phyloP scores from a whole-genome alignment of 1,139 yeast genomes.

The Citeromyces hawaiiensis region DNA sequence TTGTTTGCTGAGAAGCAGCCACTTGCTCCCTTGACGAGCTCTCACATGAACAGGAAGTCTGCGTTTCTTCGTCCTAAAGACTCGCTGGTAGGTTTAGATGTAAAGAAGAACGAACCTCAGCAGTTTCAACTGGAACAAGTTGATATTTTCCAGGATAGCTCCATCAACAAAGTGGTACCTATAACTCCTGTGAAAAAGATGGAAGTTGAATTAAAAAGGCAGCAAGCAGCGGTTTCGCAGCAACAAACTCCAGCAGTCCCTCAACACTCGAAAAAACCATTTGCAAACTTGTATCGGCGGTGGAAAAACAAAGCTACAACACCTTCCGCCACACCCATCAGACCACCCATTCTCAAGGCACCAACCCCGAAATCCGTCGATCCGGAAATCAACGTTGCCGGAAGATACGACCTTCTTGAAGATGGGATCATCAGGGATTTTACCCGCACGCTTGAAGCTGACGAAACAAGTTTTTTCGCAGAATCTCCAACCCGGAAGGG shows the following conservation, averaged over 20 bases:
- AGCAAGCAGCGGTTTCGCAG: neutral
- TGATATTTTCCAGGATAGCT: slow-evolving; percentile 33
- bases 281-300: slow-evolving; percentile 1
- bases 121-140: slow-evolving; percentile 18
- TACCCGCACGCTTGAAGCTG: neutral
- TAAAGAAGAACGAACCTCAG: neutral
- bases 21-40: slow-evolving; percentile 4
- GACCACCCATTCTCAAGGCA: neutral
- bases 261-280: neutral
- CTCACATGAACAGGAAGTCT: slow-evolving; percentile 1
- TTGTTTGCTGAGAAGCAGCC: slow-evolving; percentile 26
- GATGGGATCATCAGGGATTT: slow-evolving; percentile 1
- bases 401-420: neutral
- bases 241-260: neutral
- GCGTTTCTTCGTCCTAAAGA: slow-evolving; percentile 14
- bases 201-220: slow-evolving; percentile 22
- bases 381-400: neutral
- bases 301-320: slow-evolving; percentile 4
- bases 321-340: neutral
- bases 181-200: slow-evolving; percentile 58
- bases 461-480: neutral
- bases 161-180: slow-evolving; percentile 35
- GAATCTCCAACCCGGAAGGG: slow-evolving; percentile 4
- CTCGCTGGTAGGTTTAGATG: slow-evolving; percentile 14
- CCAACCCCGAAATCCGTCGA: neutral